phyloP scores from a whole-genome alignment of 2,329 filamentous ascomycete genomes.

The Ophiostoma tasmaniense region DNA sequence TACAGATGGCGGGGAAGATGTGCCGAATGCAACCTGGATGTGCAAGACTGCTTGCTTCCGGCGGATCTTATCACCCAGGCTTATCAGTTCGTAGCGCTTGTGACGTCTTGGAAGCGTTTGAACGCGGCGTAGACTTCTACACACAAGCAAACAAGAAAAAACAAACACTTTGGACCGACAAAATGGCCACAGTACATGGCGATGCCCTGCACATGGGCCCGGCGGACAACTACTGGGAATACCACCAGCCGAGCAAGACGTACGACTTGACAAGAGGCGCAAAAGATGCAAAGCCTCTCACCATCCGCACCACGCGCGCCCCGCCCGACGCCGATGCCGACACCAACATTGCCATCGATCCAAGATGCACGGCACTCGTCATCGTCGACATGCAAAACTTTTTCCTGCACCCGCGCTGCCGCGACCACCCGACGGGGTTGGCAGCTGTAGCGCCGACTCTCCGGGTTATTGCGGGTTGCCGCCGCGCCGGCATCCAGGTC shows the following conservation, averaged over 20 bases:
- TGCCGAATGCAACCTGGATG: neutral
- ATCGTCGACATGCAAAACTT: conserved; percentile 47
- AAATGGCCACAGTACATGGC: conserved; percentile 13
- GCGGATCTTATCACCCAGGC: neutral
- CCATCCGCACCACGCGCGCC: conserved; percentile 32
- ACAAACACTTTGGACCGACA: neutral
- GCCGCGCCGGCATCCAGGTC: conserved; percentile 38
- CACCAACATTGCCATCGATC: conserved; percentile 46
- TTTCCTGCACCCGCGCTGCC: conserved; percentile 39
- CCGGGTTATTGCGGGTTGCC: conserved; percentile 36
- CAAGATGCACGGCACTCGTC: conserved; percentile 30
- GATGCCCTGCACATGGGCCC: conserved; percentile 25
- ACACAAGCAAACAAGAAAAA: too few species aligned
- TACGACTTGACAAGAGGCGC: conserved; percentile 26
- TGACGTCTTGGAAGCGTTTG: neutral
- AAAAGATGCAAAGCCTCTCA: conserved; percentile 26
- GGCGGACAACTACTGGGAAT: conserved; percentile 27
- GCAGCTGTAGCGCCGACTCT: conserved; percentile 34
- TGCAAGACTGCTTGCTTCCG: neutral
- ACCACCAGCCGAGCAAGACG: conserved; percentile 22
- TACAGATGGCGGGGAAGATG: neutral
- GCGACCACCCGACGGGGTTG: conserved; percentile 33
- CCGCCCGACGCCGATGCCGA: conserved; percentile 30
- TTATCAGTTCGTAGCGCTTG: neutral
- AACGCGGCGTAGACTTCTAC: neutral